Evolutionary conservation across 148 eudicot species (phyloP).

Genomic region (Suaeda aralocaspica): DNA sequence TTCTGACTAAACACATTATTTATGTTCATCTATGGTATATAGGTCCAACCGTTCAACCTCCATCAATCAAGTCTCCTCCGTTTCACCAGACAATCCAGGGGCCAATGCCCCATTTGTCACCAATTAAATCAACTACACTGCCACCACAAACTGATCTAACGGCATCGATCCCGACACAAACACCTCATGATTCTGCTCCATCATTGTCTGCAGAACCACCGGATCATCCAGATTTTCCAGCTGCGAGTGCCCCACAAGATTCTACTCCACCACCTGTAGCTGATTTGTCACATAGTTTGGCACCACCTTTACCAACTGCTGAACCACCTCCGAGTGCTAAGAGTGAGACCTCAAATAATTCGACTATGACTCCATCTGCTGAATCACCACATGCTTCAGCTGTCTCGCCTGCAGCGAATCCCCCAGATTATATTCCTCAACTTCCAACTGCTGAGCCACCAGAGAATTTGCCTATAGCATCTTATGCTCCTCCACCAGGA

Average conservation of each 20-base stretch:
- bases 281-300: not conserved
- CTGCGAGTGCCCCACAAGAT: slow-evolving; percentile 9
- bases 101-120: slow-evolving; percentile 5
- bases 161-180: slow-evolving; percentile 7
- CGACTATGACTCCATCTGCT: slow-evolving; percentile 14
- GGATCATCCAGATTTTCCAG: slow-evolving; percentile 9
- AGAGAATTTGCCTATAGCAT: not conserved
- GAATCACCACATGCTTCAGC: slow-evolving; percentile 17
- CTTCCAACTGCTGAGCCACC: slow-evolving; percentile 11
- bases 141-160: slow-evolving; percentile 12
- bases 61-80: slow-evolving; percentile 16
- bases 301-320: slow-evolving; percentile 11
- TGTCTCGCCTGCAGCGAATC: slow-evolving; percentile 5
- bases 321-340: slow-evolving; percentile 2
- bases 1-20: slow-evolving; percentile 3
- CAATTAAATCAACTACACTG: slow-evolving; percentile 3
- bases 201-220: slow-evolving; percentile 13
- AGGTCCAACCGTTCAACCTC: slow-evolving; percentile 21
- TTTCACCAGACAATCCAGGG: slow-evolving; percentile 5
- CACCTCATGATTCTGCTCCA: slow-evolving; percentile 10
- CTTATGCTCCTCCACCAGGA: slow-evolving; percentile 15
- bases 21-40: slow-evolving; percentile 9
- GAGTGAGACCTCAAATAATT: not conserved
- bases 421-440: slow-evolving; percentile 8
- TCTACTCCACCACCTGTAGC: slow-evolving; percentile 12